Evolutionary conservation across 139 green algal genomes (phyloP).

Genomic region (Chlorella sp.): DNA sequence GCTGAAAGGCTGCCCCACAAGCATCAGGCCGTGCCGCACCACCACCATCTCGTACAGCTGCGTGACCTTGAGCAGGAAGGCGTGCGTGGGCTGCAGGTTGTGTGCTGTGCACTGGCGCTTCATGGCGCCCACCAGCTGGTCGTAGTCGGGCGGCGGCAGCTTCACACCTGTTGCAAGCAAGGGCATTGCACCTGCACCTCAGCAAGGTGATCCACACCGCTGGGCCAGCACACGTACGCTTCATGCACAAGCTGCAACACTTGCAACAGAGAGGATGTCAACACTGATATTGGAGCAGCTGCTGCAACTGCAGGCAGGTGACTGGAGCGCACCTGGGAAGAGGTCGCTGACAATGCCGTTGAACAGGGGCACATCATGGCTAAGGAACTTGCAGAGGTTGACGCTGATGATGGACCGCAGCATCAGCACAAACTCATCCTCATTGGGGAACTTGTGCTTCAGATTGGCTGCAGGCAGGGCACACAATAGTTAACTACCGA

Average conservation of each 20-base stretch:
- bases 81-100: background rate
- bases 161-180: no score
- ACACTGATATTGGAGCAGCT: no score
- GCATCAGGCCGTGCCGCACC: slow-evolving; percentile 76
- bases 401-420: slow-evolving; percentile 71
- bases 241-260: no score
- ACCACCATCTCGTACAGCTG: slow-evolving; percentile 87
- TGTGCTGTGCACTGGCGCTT: slow-evolving; percentile 42
- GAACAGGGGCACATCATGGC: slow-evolving; percentile 76
- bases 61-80: slow-evolving; percentile 37
- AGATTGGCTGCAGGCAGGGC: no score
- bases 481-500: no score
- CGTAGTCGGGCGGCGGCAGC: slow-evolving; percentile 56
- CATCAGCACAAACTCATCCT: slow-evolving; percentile 68
- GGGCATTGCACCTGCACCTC: no score
- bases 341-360: slow-evolving; percentile 68
- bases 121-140: slow-evolving; percentile 43
- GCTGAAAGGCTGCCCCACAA: slow-evolving; percentile 62
- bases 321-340: slow-evolving; percentile 54
- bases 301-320: no score
- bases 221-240: no score
- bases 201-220: no score
- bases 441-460: no score
- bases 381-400: slow-evolving; percentile 82
- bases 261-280: no score